These are phyloP conservation scores for Phlebiopsis flavidoalba DNA, from an alignment of 768 basidiomycete species.

Conservation along the genomic window DNA sequence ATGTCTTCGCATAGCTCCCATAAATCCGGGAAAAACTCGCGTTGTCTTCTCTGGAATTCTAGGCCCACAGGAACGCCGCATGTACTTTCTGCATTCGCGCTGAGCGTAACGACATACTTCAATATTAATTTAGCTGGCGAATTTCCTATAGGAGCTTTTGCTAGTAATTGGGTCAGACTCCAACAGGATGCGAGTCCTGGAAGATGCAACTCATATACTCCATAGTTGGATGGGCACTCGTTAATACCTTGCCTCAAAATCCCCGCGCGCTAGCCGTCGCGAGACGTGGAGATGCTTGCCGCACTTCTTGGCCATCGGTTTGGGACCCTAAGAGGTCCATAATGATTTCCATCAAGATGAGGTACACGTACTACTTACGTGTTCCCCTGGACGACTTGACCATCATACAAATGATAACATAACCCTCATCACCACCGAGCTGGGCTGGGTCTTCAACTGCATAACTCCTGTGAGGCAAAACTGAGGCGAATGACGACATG, in stretches of 20 bases:
- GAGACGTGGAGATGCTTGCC: constrained; percentile 73
- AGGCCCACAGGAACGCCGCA: constrained; percentile 91
- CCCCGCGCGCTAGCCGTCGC: constrained; percentile 57
- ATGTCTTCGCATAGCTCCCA: background rate
- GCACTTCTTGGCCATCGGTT: constrained; percentile 78
- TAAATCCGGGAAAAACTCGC: constrained; percentile 16
- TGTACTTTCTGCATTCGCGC: constrained; percentile 38
- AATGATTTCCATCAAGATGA: constrained; percentile 88
- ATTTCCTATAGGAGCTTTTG: constrained; percentile 88
- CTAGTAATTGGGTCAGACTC: constrained; percentile 83
- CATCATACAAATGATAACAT: constrained; percentile 32
- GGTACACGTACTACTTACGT: constrained; percentile 42
- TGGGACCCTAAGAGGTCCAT: constrained; percentile 72
- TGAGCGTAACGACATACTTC: background rate
- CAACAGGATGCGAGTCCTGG: constrained; percentile 53
- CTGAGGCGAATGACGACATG: constrained; percentile 89
- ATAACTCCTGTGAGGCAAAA: constrained; percentile 77
- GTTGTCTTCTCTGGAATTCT: constrained; percentile 87
- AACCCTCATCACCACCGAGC: constrained; percentile 79
- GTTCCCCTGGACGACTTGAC: background rate
- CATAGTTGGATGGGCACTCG: constrained; percentile 92
- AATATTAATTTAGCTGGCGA: constrained; percentile 64
- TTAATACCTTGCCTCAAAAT: constrained; percentile 88
- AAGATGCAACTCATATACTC: constrained; percentile 75
- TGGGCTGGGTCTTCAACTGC: constrained; percentile 89